phyloP scores from a whole-genome alignment of 441 rosid species.

The Corymbia calophylla region DNA sequence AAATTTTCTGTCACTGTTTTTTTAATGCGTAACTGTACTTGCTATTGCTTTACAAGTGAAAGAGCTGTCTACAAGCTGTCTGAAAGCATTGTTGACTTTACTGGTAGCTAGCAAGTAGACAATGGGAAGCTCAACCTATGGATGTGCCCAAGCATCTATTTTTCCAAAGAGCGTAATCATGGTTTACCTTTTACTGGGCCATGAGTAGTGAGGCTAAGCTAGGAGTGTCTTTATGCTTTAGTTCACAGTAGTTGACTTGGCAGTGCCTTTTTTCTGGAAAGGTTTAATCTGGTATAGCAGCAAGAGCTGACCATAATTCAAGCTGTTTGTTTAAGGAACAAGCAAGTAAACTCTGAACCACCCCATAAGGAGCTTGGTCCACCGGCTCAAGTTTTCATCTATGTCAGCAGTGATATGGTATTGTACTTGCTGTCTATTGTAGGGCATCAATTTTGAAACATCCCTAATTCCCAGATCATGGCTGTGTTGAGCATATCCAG shows the following conservation, averaged over 20 bases:
- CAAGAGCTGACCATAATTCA: neutral
- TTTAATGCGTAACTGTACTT: neutral
- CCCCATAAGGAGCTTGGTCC: neutral
- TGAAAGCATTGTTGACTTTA: neutral
- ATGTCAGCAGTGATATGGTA: neutral
- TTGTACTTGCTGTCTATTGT: neutral
- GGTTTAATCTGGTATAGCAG: neutral
- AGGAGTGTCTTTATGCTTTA: neutral
- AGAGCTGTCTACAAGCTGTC: neutral
- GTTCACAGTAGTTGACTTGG: neutral
- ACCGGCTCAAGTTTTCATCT: neutral
- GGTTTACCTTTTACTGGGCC: neutral
- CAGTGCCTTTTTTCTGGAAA: neutral
- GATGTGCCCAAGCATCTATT: neutral
- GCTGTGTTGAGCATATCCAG: neutral
- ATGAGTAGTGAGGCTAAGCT: neutral
- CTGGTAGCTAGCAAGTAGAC: neutral
- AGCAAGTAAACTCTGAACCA: neutral
- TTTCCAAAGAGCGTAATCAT: neutral
- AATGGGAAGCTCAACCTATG: neutral
- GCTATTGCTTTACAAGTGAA: neutral
- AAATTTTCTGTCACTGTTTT: neutral
- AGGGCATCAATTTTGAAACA: neutral
- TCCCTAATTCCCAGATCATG: neutral
- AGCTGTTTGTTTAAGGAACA: neutral